Percentiles rank a stretch among this genome's conserved stretches.
These are phyloP conservation scores for Hypoxylon sp. DNA, from an alignment of 2,329 filamentous ascomycete species.

Conservation along the genomic window DNA sequence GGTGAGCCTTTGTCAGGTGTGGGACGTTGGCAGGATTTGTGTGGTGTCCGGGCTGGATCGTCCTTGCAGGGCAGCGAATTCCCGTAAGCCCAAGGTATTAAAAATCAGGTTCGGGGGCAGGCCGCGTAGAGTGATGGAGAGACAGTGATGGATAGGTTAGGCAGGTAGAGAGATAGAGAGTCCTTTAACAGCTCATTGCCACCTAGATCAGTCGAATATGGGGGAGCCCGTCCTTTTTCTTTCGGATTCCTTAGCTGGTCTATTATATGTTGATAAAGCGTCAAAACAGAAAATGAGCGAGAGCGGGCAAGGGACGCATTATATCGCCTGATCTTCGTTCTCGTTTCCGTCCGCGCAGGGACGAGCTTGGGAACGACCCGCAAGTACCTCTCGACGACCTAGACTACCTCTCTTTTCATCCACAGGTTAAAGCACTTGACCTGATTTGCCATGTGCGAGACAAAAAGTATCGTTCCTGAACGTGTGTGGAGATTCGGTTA, in stretches of 20 bases:
- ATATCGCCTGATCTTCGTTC: slow-evolving; percentile 58
- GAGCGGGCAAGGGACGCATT: slow-evolving; percentile 53
- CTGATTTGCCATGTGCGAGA: slow-evolving; percentile 58
- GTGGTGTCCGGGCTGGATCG: slow-evolving; percentile 36
- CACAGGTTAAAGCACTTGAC: slow-evolving; percentile 56
- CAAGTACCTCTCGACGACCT: slow-evolving; percentile 53
- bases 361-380: slow-evolving; percentile 49
- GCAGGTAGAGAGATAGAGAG: no score
- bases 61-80: slow-evolving; percentile 37
- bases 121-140: slow-evolving; percentile 35
- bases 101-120: slow-evolving; percentile 42
- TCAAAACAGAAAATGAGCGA: slow-evolving; percentile 44
- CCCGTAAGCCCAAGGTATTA: slow-evolving; percentile 39
- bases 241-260: slow-evolving; percentile 46
- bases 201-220: slow-evolving; percentile 41
- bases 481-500: slow-evolving; percentile 52
- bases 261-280: slow-evolving; percentile 48
- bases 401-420: slow-evolving; percentile 52
- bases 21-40: slow-evolving; percentile 35
- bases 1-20: slow-evolving; percentile 34
- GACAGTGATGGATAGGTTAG: no score
- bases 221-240: slow-evolving; percentile 47
- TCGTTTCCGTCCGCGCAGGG: slow-evolving; percentile 46
- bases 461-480: slow-evolving; percentile 57
- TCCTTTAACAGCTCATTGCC: slow-evolving; percentile 45